phyloP scores from a whole-genome alignment of 83 land plant genomes.

The Diphasiastrum complanatum region DNA sequence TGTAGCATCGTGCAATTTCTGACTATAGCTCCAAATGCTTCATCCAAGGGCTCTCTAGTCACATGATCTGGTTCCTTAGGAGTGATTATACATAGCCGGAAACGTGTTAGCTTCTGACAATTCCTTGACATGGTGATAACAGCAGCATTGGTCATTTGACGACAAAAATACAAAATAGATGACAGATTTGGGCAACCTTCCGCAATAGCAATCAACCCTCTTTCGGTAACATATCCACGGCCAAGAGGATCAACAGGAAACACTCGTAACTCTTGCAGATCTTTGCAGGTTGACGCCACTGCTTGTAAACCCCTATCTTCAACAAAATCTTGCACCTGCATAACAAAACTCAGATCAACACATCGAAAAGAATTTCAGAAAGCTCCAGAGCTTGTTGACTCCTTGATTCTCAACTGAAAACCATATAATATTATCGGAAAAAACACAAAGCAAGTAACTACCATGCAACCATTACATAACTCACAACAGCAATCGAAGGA shows the following conservation, averaged over 20 bases:
- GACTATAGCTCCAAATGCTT: constrained; percentile 70
- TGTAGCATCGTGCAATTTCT: constrained; percentile 44
- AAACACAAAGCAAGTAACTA: too few species aligned
- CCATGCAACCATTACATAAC: too few species aligned
- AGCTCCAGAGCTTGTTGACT: constrained; percentile 41
- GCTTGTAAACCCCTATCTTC: constrained; percentile 40
- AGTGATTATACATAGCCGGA: constrained; percentile 50
- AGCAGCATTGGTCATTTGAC: constrained; percentile 56
- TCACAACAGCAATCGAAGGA: too few species aligned
- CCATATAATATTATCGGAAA: too few species aligned
- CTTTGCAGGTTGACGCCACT: constrained; percentile 46
- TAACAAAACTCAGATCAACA: too few species aligned
- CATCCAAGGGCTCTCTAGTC: constrained; percentile 52
- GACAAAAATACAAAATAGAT: constrained; percentile 53
- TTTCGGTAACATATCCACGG: constrained; percentile 44
- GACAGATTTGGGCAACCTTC: constrained; percentile 51
- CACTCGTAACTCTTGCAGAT: constrained; percentile 50
- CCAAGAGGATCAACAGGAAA: constrained; percentile 47
- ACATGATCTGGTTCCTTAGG: constrained; percentile 44
- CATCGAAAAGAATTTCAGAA: constrained; percentile 13
- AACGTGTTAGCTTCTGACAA: constrained; percentile 41
- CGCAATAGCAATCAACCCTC: constrained; percentile 50
- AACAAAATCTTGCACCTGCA: background rate
- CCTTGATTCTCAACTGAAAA: background rate
- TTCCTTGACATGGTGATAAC: constrained; percentile 41